These are phyloP conservation scores for Sporisorium scitamineum DNA, from an alignment of 1,284 basidiomycete genomes.

Conservation along the genomic window DNA sequence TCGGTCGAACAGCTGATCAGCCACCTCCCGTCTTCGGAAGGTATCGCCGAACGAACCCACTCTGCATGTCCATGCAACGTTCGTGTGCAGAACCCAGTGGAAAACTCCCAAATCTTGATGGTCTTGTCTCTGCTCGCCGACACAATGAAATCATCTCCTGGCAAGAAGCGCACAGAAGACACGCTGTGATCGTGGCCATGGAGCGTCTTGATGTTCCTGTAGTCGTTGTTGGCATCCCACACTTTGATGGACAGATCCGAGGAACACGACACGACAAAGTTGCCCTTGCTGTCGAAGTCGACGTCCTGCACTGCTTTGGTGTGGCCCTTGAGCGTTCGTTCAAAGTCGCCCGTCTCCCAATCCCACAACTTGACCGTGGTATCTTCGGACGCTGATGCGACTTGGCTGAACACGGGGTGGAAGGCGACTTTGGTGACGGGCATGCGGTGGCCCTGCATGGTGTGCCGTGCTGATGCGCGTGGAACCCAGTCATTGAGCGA, in stretches of 20 bases:
- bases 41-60: conserved; percentile 78
- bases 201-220: conserved; percentile 86
- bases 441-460: conserved; percentile 82
- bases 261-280: conserved; percentile 84
- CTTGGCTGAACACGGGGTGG: conserved; percentile 84
- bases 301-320: conserved; percentile 88
- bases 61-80: conserved; percentile 74
- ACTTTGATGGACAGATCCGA: conserved; percentile 90
- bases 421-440: conserved; percentile 84
- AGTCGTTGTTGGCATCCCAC: conserved; percentile 89
- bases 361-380: conserved; percentile 92
- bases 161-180: conserved; percentile 84
- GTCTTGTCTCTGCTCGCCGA: conserved; percentile 88
- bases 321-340: conserved; percentile 89
- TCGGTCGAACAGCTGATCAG: conserved; percentile 86
- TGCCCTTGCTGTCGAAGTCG: conserved; percentile 87
- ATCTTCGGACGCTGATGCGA: conserved; percentile 88
- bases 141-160: conserved; percentile 83
- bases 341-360: conserved; percentile 93
- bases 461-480: conserved; percentile 81
- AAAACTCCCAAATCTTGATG: conserved; percentile 86
- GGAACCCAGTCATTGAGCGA: conserved; percentile 85
- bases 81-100: conserved; percentile 75
- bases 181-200: conserved; percentile 92
- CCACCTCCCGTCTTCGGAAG: conserved; percentile 81